Evolutionary conservation across 352 stramenopile species (phyloP).

Genomic region (Stramenopiles sp.): DNA sequence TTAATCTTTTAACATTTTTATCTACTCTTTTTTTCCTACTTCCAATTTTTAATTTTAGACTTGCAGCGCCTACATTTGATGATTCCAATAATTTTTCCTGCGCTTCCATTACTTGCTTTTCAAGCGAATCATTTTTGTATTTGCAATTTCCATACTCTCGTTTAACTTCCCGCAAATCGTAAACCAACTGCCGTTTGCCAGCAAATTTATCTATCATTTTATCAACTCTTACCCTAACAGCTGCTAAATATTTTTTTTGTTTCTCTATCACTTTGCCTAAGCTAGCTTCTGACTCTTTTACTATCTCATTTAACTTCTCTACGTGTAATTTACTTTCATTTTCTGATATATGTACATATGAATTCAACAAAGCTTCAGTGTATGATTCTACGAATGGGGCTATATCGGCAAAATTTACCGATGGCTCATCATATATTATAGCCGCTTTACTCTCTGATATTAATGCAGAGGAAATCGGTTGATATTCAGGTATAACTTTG

Average conservation of each 20-base stretch:
- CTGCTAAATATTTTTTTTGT: not conserved
- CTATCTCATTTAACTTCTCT: not conserved
- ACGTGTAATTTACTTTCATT: not conserved
- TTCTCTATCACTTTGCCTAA: not conserved
- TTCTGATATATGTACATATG: not conserved
- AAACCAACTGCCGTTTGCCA: not conserved
- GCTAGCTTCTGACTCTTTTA: not conserved
- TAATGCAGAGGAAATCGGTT: no score
- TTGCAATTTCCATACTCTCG: not conserved
- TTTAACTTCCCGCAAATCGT: not conserved
- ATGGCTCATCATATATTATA: not conserved
- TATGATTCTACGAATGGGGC: not conserved
- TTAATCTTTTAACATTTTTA: not conserved
- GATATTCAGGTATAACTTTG: no score
- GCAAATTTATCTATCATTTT: not conserved
- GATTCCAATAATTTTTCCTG: not conserved
- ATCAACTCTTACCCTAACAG: not conserved
- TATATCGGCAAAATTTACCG: not conserved
- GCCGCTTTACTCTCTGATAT: not conserved
- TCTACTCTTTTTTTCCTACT: not conserved
- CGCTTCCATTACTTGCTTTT: not conserved
- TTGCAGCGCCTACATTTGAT: not conserved
- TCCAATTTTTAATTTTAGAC: not conserved
- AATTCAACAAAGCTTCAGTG: not conserved
- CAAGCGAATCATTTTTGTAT: not conserved